Evolutionary conservation across 257 asterid species (phyloP).

Genomic region (Henckelia pumila): DNA sequence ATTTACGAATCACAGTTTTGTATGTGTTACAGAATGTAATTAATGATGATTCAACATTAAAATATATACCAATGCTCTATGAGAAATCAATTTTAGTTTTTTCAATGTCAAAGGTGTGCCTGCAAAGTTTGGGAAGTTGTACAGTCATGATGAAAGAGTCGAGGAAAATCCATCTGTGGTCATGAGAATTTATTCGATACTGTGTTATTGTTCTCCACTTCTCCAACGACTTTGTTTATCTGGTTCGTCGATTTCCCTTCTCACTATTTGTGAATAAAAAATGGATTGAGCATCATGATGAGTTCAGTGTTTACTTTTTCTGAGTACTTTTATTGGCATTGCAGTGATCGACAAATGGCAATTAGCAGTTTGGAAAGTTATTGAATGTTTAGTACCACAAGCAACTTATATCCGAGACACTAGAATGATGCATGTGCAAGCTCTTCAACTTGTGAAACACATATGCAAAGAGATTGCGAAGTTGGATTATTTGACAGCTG

Average conservation of each 20-base stretch:
- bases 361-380: conserved; percentile 25
- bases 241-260: conserved; percentile 21
- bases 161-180: conserved; percentile 20
- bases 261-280: background rate
- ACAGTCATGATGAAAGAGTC: conserved; percentile 16
- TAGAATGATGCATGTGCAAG: conserved; percentile 36
- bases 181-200: conserved; percentile 6
- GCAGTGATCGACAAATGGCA: conserved; percentile 27
- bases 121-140: conserved; percentile 18
- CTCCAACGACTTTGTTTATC: conserved; percentile 6
- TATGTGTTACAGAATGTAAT: background rate
- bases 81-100: background rate
- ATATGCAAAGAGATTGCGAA: conserved; percentile 33
- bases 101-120: conserved; percentile 34
- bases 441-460: conserved; percentile 31
- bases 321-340: conserved; percentile 2
- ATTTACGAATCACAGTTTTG: background rate
- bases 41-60: background rate
- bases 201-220: conserved; percentile 12
- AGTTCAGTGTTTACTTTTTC: background rate
- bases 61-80: background rate
- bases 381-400: conserved; percentile 24
- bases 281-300: background rate
- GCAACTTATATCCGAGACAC: conserved; percentile 22
- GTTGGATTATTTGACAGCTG: conserved; percentile 31